Conservation (phyloP, 2,329 filamentous ascomycete species). For the Bipolaris victoriae region DNA sequence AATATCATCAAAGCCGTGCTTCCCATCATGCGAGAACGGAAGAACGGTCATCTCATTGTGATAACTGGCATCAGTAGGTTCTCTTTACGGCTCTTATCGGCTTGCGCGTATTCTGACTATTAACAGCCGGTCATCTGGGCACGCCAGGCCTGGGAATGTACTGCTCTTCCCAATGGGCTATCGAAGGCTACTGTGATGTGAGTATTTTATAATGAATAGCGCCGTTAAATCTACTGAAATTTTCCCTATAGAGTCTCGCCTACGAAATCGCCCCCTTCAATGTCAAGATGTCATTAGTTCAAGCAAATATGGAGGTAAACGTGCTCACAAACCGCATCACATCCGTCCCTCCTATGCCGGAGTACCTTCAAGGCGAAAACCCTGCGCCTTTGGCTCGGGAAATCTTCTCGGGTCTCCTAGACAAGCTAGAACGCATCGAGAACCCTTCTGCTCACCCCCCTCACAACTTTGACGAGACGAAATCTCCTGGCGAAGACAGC, state of each 20-base stretch:
- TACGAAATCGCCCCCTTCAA: slow-evolving; percentile 97
- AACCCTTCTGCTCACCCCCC: slow-evolving; percentile 34
- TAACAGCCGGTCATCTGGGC: slow-evolving; percentile 78
- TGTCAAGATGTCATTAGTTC: slow-evolving; percentile 92
- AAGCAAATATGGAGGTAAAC: slow-evolving; percentile 91
- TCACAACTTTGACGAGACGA: slow-evolving; percentile 39
- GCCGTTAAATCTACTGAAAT: slow-evolving; percentile 11
- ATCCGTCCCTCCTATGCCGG: slow-evolving; percentile 77
- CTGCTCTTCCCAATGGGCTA: slow-evolving; percentile 89
- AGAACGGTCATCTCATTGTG: slow-evolving; percentile 87
- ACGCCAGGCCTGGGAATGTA: slow-evolving; percentile 91
- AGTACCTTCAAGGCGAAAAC: slow-evolving; percentile 71
- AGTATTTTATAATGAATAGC: not conserved
- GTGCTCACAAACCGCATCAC: slow-evolving; percentile 86
- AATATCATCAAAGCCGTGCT: slow-evolving; percentile 92
- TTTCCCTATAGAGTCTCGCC: slow-evolving; percentile 66
- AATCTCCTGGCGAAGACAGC: slow-evolving; percentile 37
- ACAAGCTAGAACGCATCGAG: slow-evolving; percentile 70
- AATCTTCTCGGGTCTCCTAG: slow-evolving; percentile 80
- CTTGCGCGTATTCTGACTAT: slow-evolving; percentile 17
- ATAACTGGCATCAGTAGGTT: slow-evolving; percentile 77
- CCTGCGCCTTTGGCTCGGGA: slow-evolving; percentile 82
- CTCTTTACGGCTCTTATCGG: not conserved
- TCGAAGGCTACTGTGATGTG: slow-evolving; percentile 94
- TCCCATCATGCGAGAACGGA: slow-evolving; percentile 77